These are phyloP conservation scores for Phialocephala subalpina DNA, from an alignment of 2,329 filamentous ascomycete genomes.

Conservation along the genomic window DNA sequence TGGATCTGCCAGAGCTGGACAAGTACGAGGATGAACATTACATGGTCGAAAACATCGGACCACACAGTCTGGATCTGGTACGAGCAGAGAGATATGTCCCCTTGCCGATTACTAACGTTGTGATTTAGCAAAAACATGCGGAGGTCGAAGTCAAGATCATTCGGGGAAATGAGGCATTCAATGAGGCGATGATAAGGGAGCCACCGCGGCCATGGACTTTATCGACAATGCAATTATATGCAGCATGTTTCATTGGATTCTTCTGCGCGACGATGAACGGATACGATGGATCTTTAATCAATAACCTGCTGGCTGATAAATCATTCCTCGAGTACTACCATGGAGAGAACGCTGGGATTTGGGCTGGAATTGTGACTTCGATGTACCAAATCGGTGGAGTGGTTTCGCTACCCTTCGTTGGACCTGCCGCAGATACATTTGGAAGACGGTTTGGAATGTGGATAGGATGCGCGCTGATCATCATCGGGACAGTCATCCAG, in stretches of 20 bases:
- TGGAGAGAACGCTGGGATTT: conserved; percentile 53
- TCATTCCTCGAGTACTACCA: conserved; percentile 50
- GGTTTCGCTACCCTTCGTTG: conserved; percentile 55
- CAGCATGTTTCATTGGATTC: conserved; percentile 55
- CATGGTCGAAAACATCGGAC: conserved; percentile 22
- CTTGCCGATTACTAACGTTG: conserved; percentile 7
- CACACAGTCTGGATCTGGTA: conserved; percentile 25
- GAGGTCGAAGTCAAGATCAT: conserved; percentile 52
- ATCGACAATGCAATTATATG: conserved; percentile 51
- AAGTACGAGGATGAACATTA: conserved; percentile 26
- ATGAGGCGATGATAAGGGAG: conserved; percentile 62
- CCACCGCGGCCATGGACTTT: conserved; percentile 52
- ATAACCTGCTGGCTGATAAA: conserved; percentile 54
- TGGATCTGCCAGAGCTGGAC: conserved; percentile 4
- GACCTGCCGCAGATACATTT: conserved; percentile 55
- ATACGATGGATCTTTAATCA: conserved; percentile 59
- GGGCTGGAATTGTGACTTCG: conserved; percentile 57
- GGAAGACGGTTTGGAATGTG: conserved; percentile 58
- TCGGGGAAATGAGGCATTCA: conserved; percentile 60
- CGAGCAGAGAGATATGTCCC: conserved; percentile 20
- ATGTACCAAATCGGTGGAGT: conserved; percentile 62
- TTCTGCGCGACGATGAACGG: conserved; percentile 61
- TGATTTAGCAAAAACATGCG: conserved; percentile 37
- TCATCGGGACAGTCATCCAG: conserved; percentile 56
- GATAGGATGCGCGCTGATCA: conserved; percentile 52